phyloP scores from a whole-genome alignment of 805 yeast species.

The Saturnispora serradocipensis region DNA sequence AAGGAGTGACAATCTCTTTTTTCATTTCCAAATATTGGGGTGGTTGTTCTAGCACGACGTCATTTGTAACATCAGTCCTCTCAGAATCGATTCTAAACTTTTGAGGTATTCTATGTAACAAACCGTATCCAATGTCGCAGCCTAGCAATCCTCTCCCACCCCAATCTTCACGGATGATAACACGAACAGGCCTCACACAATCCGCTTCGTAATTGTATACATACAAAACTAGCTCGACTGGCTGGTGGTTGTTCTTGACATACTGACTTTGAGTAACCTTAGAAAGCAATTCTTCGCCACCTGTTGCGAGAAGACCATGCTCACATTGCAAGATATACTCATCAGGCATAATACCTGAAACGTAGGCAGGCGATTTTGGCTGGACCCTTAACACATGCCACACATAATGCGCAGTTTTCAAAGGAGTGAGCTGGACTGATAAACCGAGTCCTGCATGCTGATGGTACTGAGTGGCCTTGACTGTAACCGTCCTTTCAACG shows the following conservation, averaged over 20 bases:
- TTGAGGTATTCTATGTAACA: slow-evolving; percentile 65
- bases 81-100: slow-evolving; percentile 31
- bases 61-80: background rate
- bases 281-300: slow-evolving; percentile 76
- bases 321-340: slow-evolving; percentile 80
- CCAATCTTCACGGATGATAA: slow-evolving; percentile 70
- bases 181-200: slow-evolving; percentile 59
- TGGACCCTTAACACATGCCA: slow-evolving; percentile 78
- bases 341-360: slow-evolving; percentile 74
- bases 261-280: slow-evolving; percentile 53
- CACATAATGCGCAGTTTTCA: slow-evolving; percentile 67
- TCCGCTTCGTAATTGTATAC: slow-evolving; percentile 88
- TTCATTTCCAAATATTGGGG: slow-evolving; percentile 1
- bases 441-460: slow-evolving; percentile 42
- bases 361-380: slow-evolving; percentile 70
- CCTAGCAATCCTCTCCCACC: slow-evolving; percentile 84
- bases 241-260: slow-evolving; percentile 15
- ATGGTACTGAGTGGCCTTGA: slow-evolving; percentile 3
- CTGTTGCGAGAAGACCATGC: slow-evolving; percentile 65
- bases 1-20: background rate
- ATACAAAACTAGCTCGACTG: slow-evolving; percentile 36
- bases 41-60: slow-evolving; percentile 2
- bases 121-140: slow-evolving; percentile 91
- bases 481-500: slow-evolving; percentile 31
- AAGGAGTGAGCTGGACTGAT: slow-evolving; percentile 67